Base-by-base conservation (phyloP, 2,329 filamentous ascomycete genomes). In the Dactylonectria macrodidyma region DNA sequence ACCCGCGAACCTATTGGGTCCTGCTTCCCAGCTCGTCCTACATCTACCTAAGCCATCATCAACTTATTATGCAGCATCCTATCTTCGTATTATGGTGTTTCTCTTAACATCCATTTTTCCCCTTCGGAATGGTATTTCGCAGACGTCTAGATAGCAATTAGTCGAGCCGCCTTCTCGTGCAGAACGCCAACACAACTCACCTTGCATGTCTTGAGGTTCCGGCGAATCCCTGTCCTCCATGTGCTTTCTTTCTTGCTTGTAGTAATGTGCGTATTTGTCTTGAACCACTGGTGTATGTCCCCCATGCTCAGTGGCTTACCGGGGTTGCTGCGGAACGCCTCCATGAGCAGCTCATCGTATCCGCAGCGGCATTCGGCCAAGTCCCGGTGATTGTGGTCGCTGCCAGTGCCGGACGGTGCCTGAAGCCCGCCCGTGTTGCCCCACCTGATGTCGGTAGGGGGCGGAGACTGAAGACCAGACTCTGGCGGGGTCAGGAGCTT, bases 291-390 rank as follows among this genome's bases (percentile, higher is more conserved):
- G 41, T n/a, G n/a, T 46, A 46, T 46, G 3, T 46, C 41, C n/a
- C 19, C n/a, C 3, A 46, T 46, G 9, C 41, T 46, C 41, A 46
- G 41, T n/a, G 41, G n/a, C 41, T 3, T 46, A 16, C 41, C 41
- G 41, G 41, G 14, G 41, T 16, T 46, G n/a, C 41, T 19, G 14
- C 41, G n/a, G 41, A 46, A 46, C n/a, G 41, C 41, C 41, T 46
- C 41, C 41, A 46, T 46, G 41, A 46, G 41, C 41, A 46, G 41
- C 41, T 46, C 16, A 46, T 46, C n/a, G 41, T 46, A 46, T 38
- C 41, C 41, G 41, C 41, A 46, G 41, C 41, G 14, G 16, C n/a
- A 46, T 46, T 46, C 19, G 14, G 41, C 41, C 12, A 16, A 14
- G 41, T 46, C 19, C 41, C 16, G n/a, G 8, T n/a, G 41, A 19